Percentiles rank a stretch among this genome's conserved stretches.
phyloP scores from a whole-genome alignment of 139 green algal genomes.

The Chlamydomonas schloesseri region DNA sequence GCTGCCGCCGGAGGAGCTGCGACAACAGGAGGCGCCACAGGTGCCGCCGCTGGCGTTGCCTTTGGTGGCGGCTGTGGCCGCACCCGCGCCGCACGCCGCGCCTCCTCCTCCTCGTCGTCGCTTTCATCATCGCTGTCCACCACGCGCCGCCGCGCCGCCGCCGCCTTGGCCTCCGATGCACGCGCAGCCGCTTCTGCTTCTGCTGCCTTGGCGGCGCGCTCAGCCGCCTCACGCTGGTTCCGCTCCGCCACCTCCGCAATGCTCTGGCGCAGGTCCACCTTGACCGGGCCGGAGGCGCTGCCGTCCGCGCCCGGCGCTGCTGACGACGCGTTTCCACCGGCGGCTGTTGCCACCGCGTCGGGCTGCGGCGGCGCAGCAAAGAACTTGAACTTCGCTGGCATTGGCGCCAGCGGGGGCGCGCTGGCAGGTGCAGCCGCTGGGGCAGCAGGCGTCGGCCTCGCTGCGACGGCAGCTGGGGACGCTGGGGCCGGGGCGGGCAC shows the following conservation, averaged over 20 bases:
- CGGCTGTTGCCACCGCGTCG: too few relatives aligned
- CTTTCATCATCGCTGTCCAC: neutral
- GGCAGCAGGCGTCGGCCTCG: neutral
- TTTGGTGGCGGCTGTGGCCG: neutral
- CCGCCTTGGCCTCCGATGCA: slow-evolving; percentile 6
- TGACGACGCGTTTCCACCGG: neutral
- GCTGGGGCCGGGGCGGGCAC: too few relatives aligned
- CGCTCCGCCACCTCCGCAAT: slow-evolving; percentile 19
- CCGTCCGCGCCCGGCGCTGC: neutral
- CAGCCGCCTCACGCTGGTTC: neutral
- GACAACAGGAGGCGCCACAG: too few relatives aligned
- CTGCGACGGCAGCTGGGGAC: neutral
- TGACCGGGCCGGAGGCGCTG: neutral
- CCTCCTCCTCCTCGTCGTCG: neutral
- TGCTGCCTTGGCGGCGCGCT: neutral
- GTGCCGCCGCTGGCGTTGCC: neutral
- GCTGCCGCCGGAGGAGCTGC: too few relatives aligned
- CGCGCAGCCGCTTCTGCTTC: neutral
- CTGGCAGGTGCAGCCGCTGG: too few relatives aligned
- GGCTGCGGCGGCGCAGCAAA: neutral
- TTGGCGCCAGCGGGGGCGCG: neutral
- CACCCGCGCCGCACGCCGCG: neutral
- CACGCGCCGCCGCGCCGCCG: neutral
- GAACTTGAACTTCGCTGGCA: slow-evolving; percentile 44
- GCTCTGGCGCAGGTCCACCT: slow-evolving; percentile 8